These are phyloP conservation scores for Agapanthus africanus DNA, from an alignment of 106 monocot genomes.

Conservation along the genomic window DNA sequence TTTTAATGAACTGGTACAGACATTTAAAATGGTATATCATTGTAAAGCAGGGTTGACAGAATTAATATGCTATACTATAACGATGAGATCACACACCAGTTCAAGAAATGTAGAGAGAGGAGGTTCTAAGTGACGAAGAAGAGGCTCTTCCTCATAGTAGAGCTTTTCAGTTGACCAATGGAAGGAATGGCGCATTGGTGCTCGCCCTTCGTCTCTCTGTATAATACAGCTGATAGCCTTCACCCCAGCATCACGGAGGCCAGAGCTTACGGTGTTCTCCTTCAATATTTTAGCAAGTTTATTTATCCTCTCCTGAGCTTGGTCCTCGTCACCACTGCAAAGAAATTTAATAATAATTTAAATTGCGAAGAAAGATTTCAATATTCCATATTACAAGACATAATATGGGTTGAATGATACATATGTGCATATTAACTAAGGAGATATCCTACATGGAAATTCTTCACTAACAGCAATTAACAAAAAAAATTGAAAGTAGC, in stretches of 20 bases:
- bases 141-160: slow-evolving; percentile 84
- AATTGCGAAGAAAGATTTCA: not conserved
- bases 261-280: slow-evolving; percentile 47
- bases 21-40: too few relatives aligned
- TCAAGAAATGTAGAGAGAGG: slow-evolving; percentile 98
- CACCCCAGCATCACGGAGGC: slow-evolving; percentile 63
- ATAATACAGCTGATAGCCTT: slow-evolving; percentile 83
- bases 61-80: too few relatives aligned
- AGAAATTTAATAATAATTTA: not conserved
- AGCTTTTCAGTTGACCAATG: slow-evolving; percentile 68
- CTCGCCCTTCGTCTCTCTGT: slow-evolving; percentile 95
- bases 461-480: too few relatives aligned
- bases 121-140: slow-evolving; percentile 95
- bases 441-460: too few relatives aligned
- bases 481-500: too few relatives aligned
- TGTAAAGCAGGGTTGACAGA: too few relatives aligned
- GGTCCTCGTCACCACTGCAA: slow-evolving; percentile 97
- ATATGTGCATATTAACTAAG: too few relatives aligned
- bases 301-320: slow-evolving; percentile 91
- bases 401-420: too few relatives aligned
- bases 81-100: slow-evolving; percentile 47
- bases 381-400: not conserved
- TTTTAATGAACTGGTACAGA: too few relatives aligned
- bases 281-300: slow-evolving; percentile 90
- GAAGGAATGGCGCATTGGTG: slow-evolving; percentile 97